These are phyloP conservation scores for Nicotiana benthamiana DNA, from an alignment of 257 asterid genomes.

Conservation along the genomic window DNA sequence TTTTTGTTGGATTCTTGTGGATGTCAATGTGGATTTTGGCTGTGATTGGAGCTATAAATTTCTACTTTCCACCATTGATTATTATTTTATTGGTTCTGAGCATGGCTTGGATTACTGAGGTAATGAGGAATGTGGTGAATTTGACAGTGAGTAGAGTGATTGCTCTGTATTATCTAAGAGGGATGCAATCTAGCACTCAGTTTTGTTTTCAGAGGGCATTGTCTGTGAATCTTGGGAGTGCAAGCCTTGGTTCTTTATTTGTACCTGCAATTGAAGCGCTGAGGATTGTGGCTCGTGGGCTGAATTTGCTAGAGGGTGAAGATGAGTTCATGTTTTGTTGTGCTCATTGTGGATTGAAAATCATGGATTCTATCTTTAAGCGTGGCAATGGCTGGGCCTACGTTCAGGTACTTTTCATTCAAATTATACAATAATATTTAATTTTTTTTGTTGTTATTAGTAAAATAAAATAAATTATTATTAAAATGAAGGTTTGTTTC, in stretches of 20 bases:
- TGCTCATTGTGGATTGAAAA: constrained; percentile 83
- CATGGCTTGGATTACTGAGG: constrained; percentile 87
- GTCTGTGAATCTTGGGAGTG: constrained; percentile 80
- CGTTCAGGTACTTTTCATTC: constrained; percentile 52
- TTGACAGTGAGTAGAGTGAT: constrained; percentile 72
- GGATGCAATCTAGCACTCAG: constrained; percentile 82
- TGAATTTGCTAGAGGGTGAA: constrained; percentile 90
- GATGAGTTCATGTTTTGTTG: constrained; percentile 97
- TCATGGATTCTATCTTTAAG: constrained; percentile 78
- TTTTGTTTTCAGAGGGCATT: constrained; percentile 84
- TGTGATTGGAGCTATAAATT: constrained; percentile 72
- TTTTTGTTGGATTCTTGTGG: constrained; percentile 80
- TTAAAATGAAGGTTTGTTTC: not conserved
- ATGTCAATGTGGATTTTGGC: constrained; percentile 92
- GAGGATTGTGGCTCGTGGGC: constrained; percentile 77
- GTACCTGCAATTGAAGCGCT: constrained; percentile 82
- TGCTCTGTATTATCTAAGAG: constrained; percentile 84
- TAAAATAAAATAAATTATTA: not conserved
- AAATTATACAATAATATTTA: not conserved
- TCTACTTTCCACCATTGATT: constrained; percentile 55
- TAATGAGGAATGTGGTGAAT: constrained; percentile 95
- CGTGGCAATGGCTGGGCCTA: constrained; percentile 98
- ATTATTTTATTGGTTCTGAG: constrained; percentile 56
- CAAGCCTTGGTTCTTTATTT: constrained; percentile 82
- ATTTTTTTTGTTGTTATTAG: not conserved